Conservation (phyloP, 108 stramenopile species). For the Schizochytrium sp. region DNA sequence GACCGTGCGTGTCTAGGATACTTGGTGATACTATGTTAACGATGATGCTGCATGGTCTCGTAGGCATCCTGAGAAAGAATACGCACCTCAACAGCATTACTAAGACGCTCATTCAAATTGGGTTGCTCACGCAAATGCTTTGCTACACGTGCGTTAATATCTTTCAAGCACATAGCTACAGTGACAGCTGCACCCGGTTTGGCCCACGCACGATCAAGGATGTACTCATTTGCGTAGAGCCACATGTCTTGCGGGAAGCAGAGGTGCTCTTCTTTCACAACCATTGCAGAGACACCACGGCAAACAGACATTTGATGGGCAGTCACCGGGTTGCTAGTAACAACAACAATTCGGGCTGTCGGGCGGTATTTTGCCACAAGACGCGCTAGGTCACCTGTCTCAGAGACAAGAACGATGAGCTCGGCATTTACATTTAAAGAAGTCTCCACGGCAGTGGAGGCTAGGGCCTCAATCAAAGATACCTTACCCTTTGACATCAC, state of each 20-base stretch:
- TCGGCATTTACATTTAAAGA: constrained; percentile 91
- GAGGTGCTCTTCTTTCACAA: background rate
- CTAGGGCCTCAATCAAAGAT: constrained; percentile 84
- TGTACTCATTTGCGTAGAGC: constrained; percentile 23
- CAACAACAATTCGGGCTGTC: constrained; percentile 61
- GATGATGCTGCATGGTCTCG: background rate
- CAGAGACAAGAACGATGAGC: constrained; percentile 90
- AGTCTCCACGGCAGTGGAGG: constrained; percentile 98
- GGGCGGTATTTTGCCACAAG: constrained; percentile 97
- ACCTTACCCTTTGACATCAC: constrained; percentile 9
- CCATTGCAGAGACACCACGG: constrained; percentile 28
- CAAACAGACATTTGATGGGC: constrained; percentile 38
- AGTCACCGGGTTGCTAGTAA: constrained; percentile 14
- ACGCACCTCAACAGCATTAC: constrained; percentile 25
- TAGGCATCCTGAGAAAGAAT: constrained; percentile 7
- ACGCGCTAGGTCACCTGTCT: constrained; percentile 90
- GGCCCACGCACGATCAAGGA: constrained; percentile 18
- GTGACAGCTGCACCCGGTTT: background rate
- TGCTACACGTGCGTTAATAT: background rate
- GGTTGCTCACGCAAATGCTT: background rate
- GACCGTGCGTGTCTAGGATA: too few relatives aligned
- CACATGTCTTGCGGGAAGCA: background rate
- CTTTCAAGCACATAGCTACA: background rate
- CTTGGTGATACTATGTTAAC: too few relatives aligned
- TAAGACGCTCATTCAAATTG: constrained; percentile 5